Conservation (phyloP, 768 basidiomycete species). For the Neoboletus magnificus region DNA sequence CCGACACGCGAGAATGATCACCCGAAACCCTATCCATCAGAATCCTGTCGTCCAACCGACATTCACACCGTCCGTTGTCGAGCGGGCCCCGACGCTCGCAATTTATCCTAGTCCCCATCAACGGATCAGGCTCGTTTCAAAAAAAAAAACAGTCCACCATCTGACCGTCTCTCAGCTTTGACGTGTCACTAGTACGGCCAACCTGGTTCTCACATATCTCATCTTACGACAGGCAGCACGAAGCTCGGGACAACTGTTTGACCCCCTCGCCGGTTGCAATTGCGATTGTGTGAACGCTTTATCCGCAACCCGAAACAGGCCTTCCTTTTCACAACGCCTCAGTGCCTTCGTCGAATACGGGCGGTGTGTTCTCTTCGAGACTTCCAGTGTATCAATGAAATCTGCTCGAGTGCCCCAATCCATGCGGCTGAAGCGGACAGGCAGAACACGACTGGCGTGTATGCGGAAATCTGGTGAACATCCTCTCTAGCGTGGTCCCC, state of each 20-base stretch:
- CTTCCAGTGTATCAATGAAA: neutral
- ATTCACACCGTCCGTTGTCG: neutral
- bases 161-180: neutral
- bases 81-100: neutral
- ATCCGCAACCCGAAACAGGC: neutral
- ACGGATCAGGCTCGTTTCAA: neutral
- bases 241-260: neutral
- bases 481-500: neutral
- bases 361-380: neutral
- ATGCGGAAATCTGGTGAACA: neutral
- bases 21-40: neutral
- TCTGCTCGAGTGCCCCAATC: neutral
- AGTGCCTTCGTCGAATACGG: neutral
- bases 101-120: neutral
- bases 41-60: neutral
- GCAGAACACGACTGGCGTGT: neutral
- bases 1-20: neutral
- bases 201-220: neutral
- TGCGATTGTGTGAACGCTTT: neutral
- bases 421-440: neutral
- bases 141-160: neutral
- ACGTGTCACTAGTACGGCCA: neutral
- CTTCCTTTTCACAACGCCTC: neutral
- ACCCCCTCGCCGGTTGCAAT: neutral
- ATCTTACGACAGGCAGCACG: conserved; percentile 6